Conservation (phyloP, 2,329 filamentous ascomycete species). For the Akanthomyces lecanii region DNA sequence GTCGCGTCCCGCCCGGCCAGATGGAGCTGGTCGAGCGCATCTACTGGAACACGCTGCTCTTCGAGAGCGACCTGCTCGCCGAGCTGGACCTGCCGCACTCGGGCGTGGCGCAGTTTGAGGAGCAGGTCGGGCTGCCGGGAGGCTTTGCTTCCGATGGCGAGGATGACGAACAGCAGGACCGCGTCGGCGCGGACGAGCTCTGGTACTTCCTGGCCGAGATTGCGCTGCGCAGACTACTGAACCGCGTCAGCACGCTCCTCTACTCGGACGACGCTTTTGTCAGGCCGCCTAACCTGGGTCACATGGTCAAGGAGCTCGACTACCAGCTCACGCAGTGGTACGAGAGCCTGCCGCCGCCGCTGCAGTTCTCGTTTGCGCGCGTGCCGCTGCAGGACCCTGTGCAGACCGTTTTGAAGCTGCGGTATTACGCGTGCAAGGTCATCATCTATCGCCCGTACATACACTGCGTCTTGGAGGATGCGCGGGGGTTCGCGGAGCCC, state of each 20-base stretch:
- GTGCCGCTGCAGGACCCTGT: slow-evolving; percentile 66
- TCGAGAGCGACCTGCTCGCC: slow-evolving; percentile 74
- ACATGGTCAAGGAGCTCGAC: slow-evolving; percentile 74
- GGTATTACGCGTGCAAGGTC: slow-evolving; percentile 81
- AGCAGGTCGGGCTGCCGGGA: slow-evolving; percentile 71
- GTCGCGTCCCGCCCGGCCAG: slow-evolving; percentile 60
- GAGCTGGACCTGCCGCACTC: slow-evolving; percentile 80
- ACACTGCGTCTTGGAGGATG: slow-evolving; percentile 72
- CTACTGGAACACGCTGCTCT: slow-evolving; percentile 79
- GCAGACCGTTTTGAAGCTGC: slow-evolving; percentile 72
- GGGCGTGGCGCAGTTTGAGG: slow-evolving; percentile 77
- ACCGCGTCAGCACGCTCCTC: slow-evolving; percentile 73
- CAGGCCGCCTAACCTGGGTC: slow-evolving; percentile 69
- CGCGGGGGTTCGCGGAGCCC: slow-evolving; percentile 66
- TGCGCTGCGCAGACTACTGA: slow-evolving; percentile 69
- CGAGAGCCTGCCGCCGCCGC: slow-evolving; percentile 66
- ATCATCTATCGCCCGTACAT: slow-evolving; percentile 86
- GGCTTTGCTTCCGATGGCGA: slow-evolving; percentile 72
- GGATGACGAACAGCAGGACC: slow-evolving; percentile 32
- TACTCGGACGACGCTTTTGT: slow-evolving; percentile 70
- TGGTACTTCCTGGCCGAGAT: slow-evolving; percentile 88
- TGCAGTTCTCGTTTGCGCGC: slow-evolving; percentile 73
- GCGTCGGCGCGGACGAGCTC: slow-evolving; percentile 67
- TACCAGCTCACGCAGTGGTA: slow-evolving; percentile 84
- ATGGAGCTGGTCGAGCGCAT: slow-evolving; percentile 71